A percentile compares a stretch with the other conserved stretches of the same genome.
These are phyloP conservation scores for Aspergillus tanneri DNA, from an alignment of 2,329 filamentous ascomycete genomes.

Conservation along the genomic window DNA sequence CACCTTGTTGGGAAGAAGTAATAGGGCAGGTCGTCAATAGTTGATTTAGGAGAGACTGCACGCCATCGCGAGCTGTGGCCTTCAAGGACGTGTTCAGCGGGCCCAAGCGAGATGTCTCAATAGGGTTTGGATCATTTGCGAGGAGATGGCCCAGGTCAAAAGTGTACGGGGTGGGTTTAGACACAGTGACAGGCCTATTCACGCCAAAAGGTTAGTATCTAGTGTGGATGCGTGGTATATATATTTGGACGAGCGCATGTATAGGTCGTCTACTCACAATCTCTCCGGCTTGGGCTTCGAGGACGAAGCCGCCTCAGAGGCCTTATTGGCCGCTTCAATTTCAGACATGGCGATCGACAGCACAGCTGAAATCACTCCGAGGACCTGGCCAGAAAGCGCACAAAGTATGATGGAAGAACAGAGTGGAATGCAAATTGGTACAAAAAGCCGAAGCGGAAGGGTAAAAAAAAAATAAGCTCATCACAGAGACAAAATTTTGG, in stretches of 20 bases:
- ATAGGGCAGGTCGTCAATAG: constrained; percentile 86
- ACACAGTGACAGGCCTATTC: constrained; percentile 59
- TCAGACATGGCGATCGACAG: constrained; percentile 30
- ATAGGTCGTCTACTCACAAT: constrained; percentile 35
- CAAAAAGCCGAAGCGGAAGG: constrained; percentile 17
- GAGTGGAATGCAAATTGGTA: neutral
- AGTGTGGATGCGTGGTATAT: constrained; percentile 12
- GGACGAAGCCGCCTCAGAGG: too few relatives aligned
- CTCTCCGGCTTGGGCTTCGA: constrained; percentile 38
- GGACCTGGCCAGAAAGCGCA: neutral
- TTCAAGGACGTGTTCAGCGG: constrained; percentile 67
- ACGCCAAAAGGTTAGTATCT: constrained; percentile 11
- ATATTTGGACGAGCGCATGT: neutral
- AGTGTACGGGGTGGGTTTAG: constrained; percentile 84
- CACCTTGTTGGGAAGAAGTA: constrained; percentile 62
- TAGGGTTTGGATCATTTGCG: constrained; percentile 81
- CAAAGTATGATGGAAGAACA: neutral
- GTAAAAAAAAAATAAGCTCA: constrained; percentile 35
- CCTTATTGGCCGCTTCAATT: constrained; percentile 26
- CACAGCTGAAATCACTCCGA: neutral
- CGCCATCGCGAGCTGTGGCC: constrained; percentile 77
- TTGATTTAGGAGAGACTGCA: constrained; percentile 90
- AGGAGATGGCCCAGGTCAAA: constrained; percentile 89
- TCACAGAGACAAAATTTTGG: constrained; percentile 26
- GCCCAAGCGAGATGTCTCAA: constrained; percentile 55